Percentiles rank a stretch among this genome's conserved stretches.
Conservation (phyloP, 768 basidiomycete genomes). For the Russula earlei region DNA sequence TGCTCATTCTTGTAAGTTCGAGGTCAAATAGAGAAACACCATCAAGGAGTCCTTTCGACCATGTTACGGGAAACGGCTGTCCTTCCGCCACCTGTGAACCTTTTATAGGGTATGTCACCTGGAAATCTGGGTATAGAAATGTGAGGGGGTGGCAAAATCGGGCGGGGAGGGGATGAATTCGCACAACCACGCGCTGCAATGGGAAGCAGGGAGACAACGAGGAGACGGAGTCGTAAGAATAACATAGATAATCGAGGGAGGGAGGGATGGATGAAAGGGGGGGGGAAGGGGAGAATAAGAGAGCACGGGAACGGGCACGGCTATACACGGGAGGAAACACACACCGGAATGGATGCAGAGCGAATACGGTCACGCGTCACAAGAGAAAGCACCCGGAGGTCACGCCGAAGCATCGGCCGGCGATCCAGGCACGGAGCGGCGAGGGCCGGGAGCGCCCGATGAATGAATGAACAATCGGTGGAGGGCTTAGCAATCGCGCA, state of each 20-base stretch:
- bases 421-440: too few relatives aligned
- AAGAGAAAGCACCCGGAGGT: too few relatives aligned
- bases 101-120: constrained; percentile 37
- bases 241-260: too few relatives aligned
- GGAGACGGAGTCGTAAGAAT: background rate
- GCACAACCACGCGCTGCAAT: constrained; percentile 9
- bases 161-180: background rate
- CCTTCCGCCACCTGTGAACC: constrained; percentile 47
- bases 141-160: background rate
- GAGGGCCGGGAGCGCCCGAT: too few relatives aligned
- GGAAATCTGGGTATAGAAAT: constrained; percentile 36
- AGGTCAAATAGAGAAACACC: constrained; percentile 57
- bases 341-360: too few relatives aligned
- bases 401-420: too few relatives aligned
- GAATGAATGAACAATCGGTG: too few relatives aligned
- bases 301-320: too few relatives aligned
- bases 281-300: background rate
- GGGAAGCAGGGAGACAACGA: constrained; percentile 1
- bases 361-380: too few relatives aligned
- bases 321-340: background rate
- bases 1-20: constrained; percentile 52
- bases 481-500: too few relatives aligned
- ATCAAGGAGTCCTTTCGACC: constrained; percentile 60
- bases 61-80: constrained; percentile 44
- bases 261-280: background rate